Evolutionary conservation across 2,329 filamentous ascomycete species (phyloP).

Genomic region (Fusarium pilosicola): DNA sequence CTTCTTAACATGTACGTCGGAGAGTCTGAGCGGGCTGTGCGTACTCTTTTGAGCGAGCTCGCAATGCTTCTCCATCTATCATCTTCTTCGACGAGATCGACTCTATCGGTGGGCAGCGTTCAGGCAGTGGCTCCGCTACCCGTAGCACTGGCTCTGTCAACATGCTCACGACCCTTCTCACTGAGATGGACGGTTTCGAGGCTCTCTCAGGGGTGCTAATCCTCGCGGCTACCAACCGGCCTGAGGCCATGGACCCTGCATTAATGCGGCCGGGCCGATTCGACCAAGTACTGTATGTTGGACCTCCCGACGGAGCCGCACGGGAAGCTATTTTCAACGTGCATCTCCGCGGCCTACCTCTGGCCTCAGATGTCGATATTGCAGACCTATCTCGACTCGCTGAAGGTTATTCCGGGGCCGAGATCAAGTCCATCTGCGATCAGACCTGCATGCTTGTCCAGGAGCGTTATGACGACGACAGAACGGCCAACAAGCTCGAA

Average conservation of each 20-base stretch:
- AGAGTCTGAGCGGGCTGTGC: constrained; percentile 87
- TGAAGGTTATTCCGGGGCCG: constrained; percentile 86
- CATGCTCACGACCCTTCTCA: constrained; percentile 87
- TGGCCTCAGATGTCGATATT: constrained; percentile 72
- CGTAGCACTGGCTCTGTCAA: constrained; percentile 70
- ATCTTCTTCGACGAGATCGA: constrained; percentile 99
- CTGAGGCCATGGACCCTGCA: constrained; percentile 85
- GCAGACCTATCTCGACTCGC: constrained; percentile 69
- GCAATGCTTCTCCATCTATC: constrained; percentile 87
- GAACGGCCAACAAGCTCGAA: constrained; percentile 45
- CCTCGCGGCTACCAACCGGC: constrained; percentile 90
- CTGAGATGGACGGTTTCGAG: constrained; percentile 97
- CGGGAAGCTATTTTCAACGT: constrained; percentile 80
- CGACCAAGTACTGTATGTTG: constrained; percentile 86
- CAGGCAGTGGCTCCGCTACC: constrained; percentile 53
- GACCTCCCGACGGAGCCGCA: constrained; percentile 78
- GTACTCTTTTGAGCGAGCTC: constrained; percentile 84
- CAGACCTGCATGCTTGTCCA: constrained; percentile 57
- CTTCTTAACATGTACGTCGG: constrained; percentile 97
- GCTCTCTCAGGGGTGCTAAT: constrained; percentile 84
- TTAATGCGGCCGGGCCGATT: constrained; percentile 87
- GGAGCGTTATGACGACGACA: constrained; percentile 48
- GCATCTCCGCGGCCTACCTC: constrained; percentile 68
- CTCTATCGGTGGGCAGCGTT: constrained; percentile 73
- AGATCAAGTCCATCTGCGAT: constrained; percentile 70